Evolutionary conservation across 192 early-diverging fungal genomes (phyloP).

Genomic region (Allomyces macrogynus): DNA sequence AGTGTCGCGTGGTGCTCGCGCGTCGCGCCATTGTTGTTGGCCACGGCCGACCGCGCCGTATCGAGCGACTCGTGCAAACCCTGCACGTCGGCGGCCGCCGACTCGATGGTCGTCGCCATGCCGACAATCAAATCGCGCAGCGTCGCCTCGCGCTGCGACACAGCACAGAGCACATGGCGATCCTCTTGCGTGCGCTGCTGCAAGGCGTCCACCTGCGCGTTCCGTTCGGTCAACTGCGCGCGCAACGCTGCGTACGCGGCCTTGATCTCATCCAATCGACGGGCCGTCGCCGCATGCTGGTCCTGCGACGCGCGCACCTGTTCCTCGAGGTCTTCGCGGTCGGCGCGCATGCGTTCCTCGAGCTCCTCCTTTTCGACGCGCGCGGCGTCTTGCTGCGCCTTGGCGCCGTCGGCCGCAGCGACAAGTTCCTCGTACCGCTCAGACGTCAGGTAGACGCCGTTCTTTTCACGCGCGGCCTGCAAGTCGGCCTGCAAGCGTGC

Average conservation of each 20-base stretch:
- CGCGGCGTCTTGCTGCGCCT: constrained; percentile 10
- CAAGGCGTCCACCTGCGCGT: not conserved
- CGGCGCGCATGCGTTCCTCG: constrained; percentile 9
- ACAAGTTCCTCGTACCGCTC: constrained; percentile 38
- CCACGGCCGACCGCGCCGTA: not conserved
- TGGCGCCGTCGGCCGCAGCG: constrained; percentile 23
- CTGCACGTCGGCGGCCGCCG: not conserved
- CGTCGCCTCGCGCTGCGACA: not conserved
- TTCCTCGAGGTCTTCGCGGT: constrained; percentile 14
- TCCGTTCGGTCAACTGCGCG: not conserved
- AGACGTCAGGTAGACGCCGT: constrained; percentile 54
- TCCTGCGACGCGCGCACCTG: constrained; percentile 3
- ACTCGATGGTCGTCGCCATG: not conserved
- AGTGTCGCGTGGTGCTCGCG: not conserved
- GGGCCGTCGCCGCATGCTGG: not conserved
- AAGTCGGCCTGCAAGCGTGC: constrained; percentile 62
- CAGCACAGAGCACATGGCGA: not conserved
- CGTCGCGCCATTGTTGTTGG: not conserved
- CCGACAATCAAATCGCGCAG: not conserved
- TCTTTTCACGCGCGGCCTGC: constrained; percentile 56
- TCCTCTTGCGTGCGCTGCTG: not conserved
- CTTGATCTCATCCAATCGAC: not conserved
- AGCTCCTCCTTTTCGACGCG: not conserved
- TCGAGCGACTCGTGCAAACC: not conserved
- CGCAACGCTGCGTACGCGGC: not conserved